Evolutionary conservation across 441 rosid genomes (phyloP).

Genomic region (Gossypium trilobum): DNA sequence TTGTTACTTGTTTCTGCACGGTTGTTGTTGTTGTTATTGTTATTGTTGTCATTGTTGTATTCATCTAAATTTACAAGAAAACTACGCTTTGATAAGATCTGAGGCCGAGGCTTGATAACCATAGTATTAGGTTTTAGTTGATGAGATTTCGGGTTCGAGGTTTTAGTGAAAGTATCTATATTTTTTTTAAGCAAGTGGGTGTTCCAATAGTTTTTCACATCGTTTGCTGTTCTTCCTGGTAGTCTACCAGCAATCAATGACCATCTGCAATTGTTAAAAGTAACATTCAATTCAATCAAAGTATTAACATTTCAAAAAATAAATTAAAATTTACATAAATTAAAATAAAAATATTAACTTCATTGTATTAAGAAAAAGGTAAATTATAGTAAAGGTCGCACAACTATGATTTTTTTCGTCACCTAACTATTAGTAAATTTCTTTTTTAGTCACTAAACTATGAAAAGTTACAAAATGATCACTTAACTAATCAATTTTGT

Average conservation of each 20-base stretch:
- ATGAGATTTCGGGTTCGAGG: not conserved
- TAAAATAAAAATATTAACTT: no score
- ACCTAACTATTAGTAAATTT: no score
- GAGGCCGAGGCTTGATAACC: conserved; percentile 30
- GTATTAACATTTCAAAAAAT: no score
- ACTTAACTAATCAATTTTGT: no score
- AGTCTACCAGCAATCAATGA: not conserved
- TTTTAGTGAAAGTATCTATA: not conserved
- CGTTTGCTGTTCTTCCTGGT: not conserved
- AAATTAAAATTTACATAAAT: no score
- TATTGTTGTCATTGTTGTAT: not conserved
- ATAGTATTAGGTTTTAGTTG: not conserved
- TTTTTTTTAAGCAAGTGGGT: conserved; percentile 25
- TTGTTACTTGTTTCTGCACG: not conserved
- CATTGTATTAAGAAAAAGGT: no score
- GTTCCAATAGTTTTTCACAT: not conserved
- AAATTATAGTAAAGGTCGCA: no score
- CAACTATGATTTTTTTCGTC: no score
- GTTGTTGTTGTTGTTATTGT: not conserved
- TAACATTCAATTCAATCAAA: not conserved
- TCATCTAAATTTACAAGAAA: not conserved
- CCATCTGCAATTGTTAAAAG: conserved; percentile 14
- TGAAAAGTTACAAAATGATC: no score
- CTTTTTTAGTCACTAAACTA: no score
- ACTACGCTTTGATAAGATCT: conserved; percentile 10